Percentiles rank a stretch among this genome's conserved stretches.
These are phyloP conservation scores for Fusarium odoratissimum DNA, from an alignment of 2,329 filamentous ascomycete species.

Conservation along the genomic window DNA sequence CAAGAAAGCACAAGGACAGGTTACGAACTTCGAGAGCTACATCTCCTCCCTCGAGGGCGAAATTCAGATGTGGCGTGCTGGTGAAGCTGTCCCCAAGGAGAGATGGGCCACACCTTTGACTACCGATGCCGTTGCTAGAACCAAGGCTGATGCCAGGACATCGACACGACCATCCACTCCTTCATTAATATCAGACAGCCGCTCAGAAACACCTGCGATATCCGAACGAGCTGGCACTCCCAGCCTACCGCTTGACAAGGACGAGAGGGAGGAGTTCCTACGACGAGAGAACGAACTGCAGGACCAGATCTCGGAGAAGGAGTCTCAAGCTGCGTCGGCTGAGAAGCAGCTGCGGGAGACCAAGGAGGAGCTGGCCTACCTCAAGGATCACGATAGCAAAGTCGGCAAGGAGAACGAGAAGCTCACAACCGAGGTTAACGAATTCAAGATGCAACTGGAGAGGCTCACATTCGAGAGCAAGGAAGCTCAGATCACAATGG, in stretches of 20 bases:
- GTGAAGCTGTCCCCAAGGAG: slow-evolving; percentile 89
- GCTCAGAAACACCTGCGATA: slow-evolving; percentile 71
- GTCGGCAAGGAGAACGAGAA: slow-evolving; percentile 91
- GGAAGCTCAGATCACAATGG: slow-evolving; percentile 97
- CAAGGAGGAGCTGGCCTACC: slow-evolving; percentile 84
- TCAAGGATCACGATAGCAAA: slow-evolving; percentile 88
- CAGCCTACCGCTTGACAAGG: slow-evolving; percentile 89
- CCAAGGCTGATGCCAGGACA: slow-evolving; percentile 56
- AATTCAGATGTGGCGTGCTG: slow-evolving; percentile 86
- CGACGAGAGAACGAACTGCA: slow-evolving; percentile 96
- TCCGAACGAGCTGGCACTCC: slow-evolving; percentile 90
- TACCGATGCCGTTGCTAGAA: slow-evolving; percentile 55
- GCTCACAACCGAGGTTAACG: slow-evolving; percentile 86
- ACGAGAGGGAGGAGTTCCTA: slow-evolving; percentile 96
- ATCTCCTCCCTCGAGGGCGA: slow-evolving; percentile 86
- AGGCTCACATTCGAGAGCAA: slow-evolving; percentile 96
- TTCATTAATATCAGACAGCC: slow-evolving; percentile 65
- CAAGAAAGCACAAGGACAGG: slow-evolving; percentile 90
- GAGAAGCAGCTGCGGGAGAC: slow-evolving; percentile 85
- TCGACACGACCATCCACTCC: slow-evolving; percentile 65
- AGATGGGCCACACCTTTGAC: slow-evolving; percentile 80
- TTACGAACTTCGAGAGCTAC: slow-evolving; percentile 89
- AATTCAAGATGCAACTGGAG: slow-evolving; percentile 96
- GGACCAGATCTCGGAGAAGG: slow-evolving; percentile 94
- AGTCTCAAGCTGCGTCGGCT: slow-evolving; percentile 80